Percentiles rank a stretch among this genome's conserved stretches.
phyloP scores from a whole-genome alignment of 768 basidiomycete species.

The Clitopilus hobsonii region DNA sequence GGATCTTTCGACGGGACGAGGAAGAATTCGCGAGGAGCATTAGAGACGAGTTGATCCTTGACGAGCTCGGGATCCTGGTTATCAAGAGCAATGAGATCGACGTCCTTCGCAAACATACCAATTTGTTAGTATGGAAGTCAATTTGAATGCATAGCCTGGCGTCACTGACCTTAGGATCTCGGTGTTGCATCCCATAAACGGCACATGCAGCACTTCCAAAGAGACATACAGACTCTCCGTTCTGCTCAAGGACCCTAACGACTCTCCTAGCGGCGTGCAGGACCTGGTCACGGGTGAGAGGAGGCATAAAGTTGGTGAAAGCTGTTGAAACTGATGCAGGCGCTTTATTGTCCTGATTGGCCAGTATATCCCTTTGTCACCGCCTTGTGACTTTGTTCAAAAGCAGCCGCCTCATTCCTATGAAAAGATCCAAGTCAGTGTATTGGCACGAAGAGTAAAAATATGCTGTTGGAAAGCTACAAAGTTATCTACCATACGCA shows the following conservation, averaged over 20 bases:
- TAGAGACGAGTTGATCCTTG: background rate
- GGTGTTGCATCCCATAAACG: slow-evolving; percentile 12
- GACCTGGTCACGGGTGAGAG: background rate
- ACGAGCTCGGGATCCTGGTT: background rate
- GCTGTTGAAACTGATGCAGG: too few relatives aligned
- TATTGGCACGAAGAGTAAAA: too few relatives aligned
- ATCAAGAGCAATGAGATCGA: background rate
- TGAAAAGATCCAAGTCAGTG: too few relatives aligned
- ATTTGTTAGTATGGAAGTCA: too few relatives aligned
- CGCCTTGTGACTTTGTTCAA: too few relatives aligned
- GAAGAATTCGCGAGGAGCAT: background rate
- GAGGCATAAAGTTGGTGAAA: too few relatives aligned
- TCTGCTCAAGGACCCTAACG: background rate
- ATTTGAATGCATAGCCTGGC: too few relatives aligned
- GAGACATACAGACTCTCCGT: slow-evolving; percentile 6
- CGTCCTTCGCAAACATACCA: background rate
- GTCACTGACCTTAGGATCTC: slow-evolving; percentile 6
- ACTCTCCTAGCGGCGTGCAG: background rate
- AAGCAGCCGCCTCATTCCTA: too few relatives aligned
- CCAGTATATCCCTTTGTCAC: too few relatives aligned
- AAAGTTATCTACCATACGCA: too few relatives aligned
- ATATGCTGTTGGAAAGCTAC: too few relatives aligned
- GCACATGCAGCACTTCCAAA: slow-evolving; percentile 11
- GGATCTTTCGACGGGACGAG: background rate
- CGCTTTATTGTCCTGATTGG: too few relatives aligned